These are phyloP conservation scores for Stevia rebaudiana DNA, from an alignment of 140 eudicot genomes.

Conservation along the genomic window DNA sequence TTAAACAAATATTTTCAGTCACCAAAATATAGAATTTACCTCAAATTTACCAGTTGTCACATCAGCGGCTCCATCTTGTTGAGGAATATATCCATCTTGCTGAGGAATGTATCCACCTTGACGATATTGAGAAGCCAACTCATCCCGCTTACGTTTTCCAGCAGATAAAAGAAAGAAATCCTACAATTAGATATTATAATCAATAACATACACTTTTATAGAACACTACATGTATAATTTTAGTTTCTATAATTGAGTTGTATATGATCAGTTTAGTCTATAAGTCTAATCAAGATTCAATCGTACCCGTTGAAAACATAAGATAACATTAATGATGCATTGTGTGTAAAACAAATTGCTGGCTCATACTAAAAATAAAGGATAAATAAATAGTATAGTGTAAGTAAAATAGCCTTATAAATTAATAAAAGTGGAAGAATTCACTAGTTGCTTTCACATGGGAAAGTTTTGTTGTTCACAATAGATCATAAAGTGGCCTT, in stretches of 20 bases:
- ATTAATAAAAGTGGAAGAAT: background rate
- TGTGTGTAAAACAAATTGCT: background rate
- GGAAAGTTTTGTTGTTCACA: background rate
- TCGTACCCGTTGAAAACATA: background rate
- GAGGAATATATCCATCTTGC: constrained; percentile 81
- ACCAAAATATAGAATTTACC: constrained; percentile 31
- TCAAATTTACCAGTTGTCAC: constrained; percentile 36
- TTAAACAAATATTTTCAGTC: background rate
- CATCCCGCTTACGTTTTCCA: constrained; percentile 87
- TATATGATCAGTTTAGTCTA: background rate
- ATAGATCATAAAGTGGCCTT: background rate
- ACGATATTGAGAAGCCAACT: constrained; percentile 55
- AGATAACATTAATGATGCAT: background rate
- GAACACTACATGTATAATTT: background rate
- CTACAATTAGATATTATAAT: constrained; percentile 30
- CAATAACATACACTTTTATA: constrained; percentile 16
- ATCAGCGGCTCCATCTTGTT: constrained; percentile 91
- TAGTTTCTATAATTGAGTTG: background rate
- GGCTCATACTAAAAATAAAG: background rate
- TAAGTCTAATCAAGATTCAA: background rate
- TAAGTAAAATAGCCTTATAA: background rate
- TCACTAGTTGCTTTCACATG: background rate
- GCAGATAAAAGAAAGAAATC: constrained; percentile 67
- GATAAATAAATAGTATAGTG: background rate
- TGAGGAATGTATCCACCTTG: constrained; percentile 83